phyloP scores from a whole-genome alignment of 495 filamentous ascomycete genomes.

The Penicillium nucicola region DNA sequence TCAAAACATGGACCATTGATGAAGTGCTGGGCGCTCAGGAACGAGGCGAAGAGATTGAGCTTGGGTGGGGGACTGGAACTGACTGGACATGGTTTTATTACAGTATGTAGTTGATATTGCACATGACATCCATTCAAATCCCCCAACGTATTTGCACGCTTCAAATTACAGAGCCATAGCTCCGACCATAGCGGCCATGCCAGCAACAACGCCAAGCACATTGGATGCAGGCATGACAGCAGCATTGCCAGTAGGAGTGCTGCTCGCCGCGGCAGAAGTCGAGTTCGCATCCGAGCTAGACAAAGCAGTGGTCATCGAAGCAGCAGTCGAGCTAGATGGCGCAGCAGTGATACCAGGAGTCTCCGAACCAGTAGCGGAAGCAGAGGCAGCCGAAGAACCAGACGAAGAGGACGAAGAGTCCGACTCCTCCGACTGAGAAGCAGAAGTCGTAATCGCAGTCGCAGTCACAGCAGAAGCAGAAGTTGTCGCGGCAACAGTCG shows the following conservation, averaged over 20 bases:
- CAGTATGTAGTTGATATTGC: neutral
- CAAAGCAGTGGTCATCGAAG: constrained; percentile 14
- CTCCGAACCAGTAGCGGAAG: neutral
- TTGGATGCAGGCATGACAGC: constrained; percentile 2
- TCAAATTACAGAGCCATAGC: constrained; percentile 13
- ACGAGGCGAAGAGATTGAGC: constrained; percentile 3
- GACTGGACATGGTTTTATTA: neutral
- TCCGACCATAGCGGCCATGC: constrained; percentile 32
- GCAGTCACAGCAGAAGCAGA: constrained; percentile 10
- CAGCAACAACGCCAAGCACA: constrained; percentile 13
- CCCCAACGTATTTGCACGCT: neutral
- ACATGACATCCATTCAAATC: neutral
- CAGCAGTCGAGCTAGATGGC: constrained; percentile 11
- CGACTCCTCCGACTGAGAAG: constrained; percentile 4
- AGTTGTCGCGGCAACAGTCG: constrained; percentile 12
- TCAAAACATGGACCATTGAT: constrained; percentile 18
- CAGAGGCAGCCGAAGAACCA: constrained; percentile 7
- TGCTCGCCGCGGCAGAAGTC: constrained; percentile 8
- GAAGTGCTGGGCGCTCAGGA: constrained; percentile 6
- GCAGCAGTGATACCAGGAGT: constrained; percentile 13
- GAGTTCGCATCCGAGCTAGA: constrained; percentile 2
- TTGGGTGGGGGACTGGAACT: constrained; percentile 18
- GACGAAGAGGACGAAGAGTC: constrained; percentile 14
- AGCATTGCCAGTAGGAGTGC: constrained; percentile 10
- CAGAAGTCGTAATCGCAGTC: neutral